Evolutionary conservation across 768 basidiomycete species (phyloP).

Genomic region (Amanita rubescens): DNA sequence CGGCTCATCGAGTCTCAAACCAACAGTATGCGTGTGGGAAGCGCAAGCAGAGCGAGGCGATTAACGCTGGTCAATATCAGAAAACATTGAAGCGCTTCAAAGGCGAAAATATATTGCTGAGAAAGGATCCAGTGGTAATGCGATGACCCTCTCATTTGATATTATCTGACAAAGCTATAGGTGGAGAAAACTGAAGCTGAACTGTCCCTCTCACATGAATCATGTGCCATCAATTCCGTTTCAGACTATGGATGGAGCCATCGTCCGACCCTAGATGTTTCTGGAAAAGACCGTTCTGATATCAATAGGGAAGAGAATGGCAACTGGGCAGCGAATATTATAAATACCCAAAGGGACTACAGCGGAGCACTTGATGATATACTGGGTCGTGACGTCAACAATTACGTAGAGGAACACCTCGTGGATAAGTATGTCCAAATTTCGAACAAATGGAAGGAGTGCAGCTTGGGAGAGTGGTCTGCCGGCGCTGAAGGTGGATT

Average conservation of each 20-base stretch:
- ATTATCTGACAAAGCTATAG: not conserved
- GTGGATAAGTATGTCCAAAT: conserved; percentile 37
- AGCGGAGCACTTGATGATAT: conserved; percentile 26
- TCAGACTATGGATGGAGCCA: conserved; percentile 1
- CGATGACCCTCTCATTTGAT: not conserved
- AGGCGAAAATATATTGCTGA: not conserved
- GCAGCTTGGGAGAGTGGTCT: conserved; percentile 46
- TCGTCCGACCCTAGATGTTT: not conserved
- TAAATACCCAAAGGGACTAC: no score
- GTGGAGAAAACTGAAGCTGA: not conserved
- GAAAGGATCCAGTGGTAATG: not conserved
- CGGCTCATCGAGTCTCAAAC: not conserved
- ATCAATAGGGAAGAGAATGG: not conserved
- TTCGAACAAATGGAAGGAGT: conserved; percentile 41
- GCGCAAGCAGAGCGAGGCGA: not conserved
- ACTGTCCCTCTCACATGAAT: not conserved
- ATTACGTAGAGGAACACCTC: conserved; percentile 29
- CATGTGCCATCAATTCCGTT: not conserved
- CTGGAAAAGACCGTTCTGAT: not conserved
- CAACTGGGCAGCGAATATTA: not conserved
- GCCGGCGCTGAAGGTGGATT: conserved; percentile 43
- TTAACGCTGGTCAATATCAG: not conserved
- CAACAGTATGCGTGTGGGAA: not conserved
- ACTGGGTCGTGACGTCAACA: conserved; percentile 36
- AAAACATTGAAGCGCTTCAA: not conserved